Evolutionary conservation across 371 early-diverging fungal species (phyloP).

Genomic region (Lichtheimia hyalospora): DNA sequence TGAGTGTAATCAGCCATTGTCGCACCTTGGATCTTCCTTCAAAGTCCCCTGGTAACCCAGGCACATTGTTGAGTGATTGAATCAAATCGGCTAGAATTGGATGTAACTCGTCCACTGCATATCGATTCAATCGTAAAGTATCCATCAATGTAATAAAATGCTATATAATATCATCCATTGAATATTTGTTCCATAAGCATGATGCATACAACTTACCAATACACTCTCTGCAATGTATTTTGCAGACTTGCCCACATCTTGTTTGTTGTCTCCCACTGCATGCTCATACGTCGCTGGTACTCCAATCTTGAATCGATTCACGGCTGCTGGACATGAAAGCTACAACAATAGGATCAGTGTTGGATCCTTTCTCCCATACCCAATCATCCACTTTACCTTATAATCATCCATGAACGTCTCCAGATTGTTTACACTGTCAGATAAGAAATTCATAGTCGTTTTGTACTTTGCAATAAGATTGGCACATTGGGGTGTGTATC

Average conservation of each 20-base stretch:
- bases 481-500: conserved; percentile 88
- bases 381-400: conserved; percentile 46
- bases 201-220: conserved; percentile 42
- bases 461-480: conserved; percentile 93
- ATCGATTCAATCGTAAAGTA: conserved; percentile 80
- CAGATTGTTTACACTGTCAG: conserved; percentile 66
- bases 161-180: conserved; percentile 25
- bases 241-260: conserved; percentile 55
- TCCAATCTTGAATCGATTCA: conserved; percentile 79
- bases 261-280: conserved; percentile 59
- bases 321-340: conserved; percentile 81
- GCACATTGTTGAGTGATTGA: conserved; percentile 82
- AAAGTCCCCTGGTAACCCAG: conserved; percentile 78
- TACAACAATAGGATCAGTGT: conserved; percentile 8
- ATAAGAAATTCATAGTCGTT: conserved; percentile 81
- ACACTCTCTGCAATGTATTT: conserved; percentile 89
- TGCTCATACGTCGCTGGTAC: conserved; percentile 91
- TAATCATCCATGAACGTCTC: conserved; percentile 84
- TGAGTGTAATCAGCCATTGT: conserved; percentile 89
- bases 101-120: conserved; percentile 91
- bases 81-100: conserved; percentile 89
- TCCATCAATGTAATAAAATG: conserved; percentile 94
- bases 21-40: conserved; percentile 80
- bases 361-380: too few relatives aligned
- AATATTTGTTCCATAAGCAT: background rate